Conservation (phyloP, 1,284 basidiomycete genomes). For the Phylloboletellus chloephorus region DNA sequence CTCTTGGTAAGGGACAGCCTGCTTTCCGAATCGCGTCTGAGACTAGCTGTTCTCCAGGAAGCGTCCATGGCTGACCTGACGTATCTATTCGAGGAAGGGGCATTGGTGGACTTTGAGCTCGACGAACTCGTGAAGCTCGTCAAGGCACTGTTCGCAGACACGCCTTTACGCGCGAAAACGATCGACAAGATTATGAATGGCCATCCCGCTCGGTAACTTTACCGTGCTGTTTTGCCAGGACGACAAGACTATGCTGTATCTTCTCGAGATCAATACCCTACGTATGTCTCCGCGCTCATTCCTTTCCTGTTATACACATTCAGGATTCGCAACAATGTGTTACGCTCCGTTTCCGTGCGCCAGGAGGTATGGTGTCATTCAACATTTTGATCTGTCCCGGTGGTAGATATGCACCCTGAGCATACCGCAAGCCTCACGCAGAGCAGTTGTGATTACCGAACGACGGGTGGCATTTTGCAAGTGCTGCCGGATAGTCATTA, state of each 20-base stretch:
- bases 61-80: constrained; percentile 92
- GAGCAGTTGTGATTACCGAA: too few species aligned
- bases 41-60: constrained; percentile 47
- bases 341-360: background rate
- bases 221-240: background rate
- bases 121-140: constrained; percentile 82
- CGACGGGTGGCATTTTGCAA: too few species aligned
- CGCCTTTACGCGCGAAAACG: constrained; percentile 73
- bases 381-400: too few species aligned
- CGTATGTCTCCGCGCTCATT: background rate
- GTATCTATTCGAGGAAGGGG: constrained; percentile 88
- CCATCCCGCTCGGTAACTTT: constrained; percentile 39
- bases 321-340: constrained; percentile 1
- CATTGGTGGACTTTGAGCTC: constrained; percentile 85
- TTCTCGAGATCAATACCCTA: constrained; percentile 4
- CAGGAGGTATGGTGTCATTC: too few species aligned
- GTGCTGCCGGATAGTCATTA: too few species aligned
- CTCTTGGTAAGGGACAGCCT: constrained; percentile 58
- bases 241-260: constrained; percentile 4
- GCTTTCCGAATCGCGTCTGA: background rate
- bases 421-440: too few species aligned
- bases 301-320: constrained; percentile 18
- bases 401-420: too few species aligned
- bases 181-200: constrained; percentile 66
- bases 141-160: constrained; percentile 87